These are phyloP conservation scores for Aureobasidium melanogenum DNA, from an alignment of 2,329 filamentous ascomycete genomes.

Conservation along the genomic window DNA sequence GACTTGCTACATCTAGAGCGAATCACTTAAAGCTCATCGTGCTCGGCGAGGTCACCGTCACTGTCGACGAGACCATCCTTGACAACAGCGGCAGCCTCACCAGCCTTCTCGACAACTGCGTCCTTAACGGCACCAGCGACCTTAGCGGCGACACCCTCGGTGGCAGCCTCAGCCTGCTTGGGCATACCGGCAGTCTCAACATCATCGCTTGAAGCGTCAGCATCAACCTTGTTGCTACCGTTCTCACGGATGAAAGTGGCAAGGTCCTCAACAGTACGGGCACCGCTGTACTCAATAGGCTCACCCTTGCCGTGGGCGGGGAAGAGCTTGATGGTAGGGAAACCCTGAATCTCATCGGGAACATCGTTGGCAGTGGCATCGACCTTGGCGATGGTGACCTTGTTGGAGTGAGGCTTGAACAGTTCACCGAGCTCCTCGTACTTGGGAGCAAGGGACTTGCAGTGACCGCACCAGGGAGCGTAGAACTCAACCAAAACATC, in stretches of 20 bases:
- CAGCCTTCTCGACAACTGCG: slow-evolving; percentile 21
- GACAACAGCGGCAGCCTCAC: slow-evolving; percentile 26
- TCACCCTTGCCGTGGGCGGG: slow-evolving; percentile 78
- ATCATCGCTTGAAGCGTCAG: slow-evolving; percentile 46
- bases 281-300: slow-evolving; percentile 78
- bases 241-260: slow-evolving; percentile 90
- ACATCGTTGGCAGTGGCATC: slow-evolving; percentile 95
- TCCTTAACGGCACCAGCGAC: slow-evolving; percentile 25
- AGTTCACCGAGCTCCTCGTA: slow-evolving; percentile 55
- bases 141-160: slow-evolving; percentile 21
- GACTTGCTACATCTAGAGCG: neutral
- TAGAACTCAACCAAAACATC: slow-evolving; percentile 98
- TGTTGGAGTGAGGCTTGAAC: slow-evolving; percentile 44
- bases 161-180: slow-evolving; percentile 35
- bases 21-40: slow-evolving; percentile 64
- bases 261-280: slow-evolving; percentile 84
- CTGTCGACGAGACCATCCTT: slow-evolving; percentile 17
- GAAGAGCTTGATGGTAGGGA: slow-evolving; percentile 99
- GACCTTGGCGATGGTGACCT: slow-evolving; percentile 74
- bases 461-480: slow-evolving; percentile 72
- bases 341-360: slow-evolving; percentile 91
- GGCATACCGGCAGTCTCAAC: slow-evolving; percentile 39
- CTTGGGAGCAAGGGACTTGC: slow-evolving; percentile 60
- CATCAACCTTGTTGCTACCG: slow-evolving; percentile 75
- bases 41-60: slow-evolving; percentile 31